These are phyloP conservation scores for Leccinellum rugosiceps DNA, from an alignment of 768 basidiomycete species.

Conservation along the genomic window DNA sequence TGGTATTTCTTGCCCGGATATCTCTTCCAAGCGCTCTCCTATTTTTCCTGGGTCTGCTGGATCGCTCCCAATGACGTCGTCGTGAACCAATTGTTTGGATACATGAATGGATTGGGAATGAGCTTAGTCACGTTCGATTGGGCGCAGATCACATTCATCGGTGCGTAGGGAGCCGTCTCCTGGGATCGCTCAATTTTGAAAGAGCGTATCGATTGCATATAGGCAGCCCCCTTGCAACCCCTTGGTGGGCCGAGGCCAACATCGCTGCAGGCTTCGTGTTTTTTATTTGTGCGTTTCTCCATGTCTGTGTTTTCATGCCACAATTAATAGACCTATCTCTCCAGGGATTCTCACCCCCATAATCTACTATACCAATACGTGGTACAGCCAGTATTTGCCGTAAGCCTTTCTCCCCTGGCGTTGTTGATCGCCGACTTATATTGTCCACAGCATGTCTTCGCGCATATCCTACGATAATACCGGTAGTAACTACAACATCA, in stretches of 20 bases:
- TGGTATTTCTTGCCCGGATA: conserved; percentile 73
- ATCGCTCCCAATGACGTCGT: conserved; percentile 66
- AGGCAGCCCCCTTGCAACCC: conserved; percentile 62
- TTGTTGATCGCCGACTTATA: neutral
- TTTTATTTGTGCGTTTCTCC: conserved; percentile 55
- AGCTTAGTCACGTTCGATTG: conserved; percentile 79
- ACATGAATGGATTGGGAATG: conserved; percentile 55
- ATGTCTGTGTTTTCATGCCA: conserved; percentile 40
- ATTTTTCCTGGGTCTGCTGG: conserved; percentile 63
- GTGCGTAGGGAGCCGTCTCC: neutral
- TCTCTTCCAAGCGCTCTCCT: conserved; percentile 61
- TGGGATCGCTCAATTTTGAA: neutral
- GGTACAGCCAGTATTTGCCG: conserved; percentile 58
- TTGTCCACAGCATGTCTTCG: conserved; percentile 49
- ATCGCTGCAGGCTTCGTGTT: conserved; percentile 58
- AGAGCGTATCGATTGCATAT: neutral
- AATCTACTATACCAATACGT: conserved; percentile 67
- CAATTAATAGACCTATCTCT: conserved; percentile 45
- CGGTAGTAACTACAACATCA: conserved; percentile 55
- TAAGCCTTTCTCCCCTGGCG: neutral
- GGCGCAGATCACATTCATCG: conserved; percentile 54
- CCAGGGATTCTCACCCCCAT: conserved; percentile 55
- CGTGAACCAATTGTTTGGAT: conserved; percentile 77
- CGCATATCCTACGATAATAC: conserved; percentile 66
- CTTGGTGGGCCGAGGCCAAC: conserved; percentile 84